Base-by-base conservation (phyloP, 768 basidiomycete genomes). In the Pisolithus albus region DNA sequence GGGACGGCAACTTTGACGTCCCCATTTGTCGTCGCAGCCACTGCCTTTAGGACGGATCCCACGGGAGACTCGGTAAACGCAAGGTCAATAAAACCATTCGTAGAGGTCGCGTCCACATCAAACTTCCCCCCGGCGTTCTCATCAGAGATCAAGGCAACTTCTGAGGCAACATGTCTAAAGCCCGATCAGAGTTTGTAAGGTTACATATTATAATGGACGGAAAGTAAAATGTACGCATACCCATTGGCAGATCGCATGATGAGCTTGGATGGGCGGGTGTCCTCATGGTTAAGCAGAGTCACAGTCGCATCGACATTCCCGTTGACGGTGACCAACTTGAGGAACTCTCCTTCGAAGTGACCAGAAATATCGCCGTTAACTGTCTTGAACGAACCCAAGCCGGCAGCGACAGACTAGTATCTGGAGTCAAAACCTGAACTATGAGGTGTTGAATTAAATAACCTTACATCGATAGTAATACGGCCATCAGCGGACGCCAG, bases 301-400 rank as follows among this genome's bases (percentile, higher is more conserved):
- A 79, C 74, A 30, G 64, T 59, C 0, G 69, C 67, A 4, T 60
- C 46, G 54, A 84, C 74, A 4, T 44, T 59, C 0, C 64, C 68
- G 54, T 81, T 80, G 19, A 68, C 56, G n/a, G 70, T 71, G 16
- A 39, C 24, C 23, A 78, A 53, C 9, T 37, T 44, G 24, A 83
- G 64, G 3, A 63, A 62, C 13, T 64, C 59, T 4, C 67, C 63
- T 24, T 69, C 69, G 61, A 72, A 78, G 16, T 51, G 54, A 3
- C 82, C 82, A 3, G 53, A 56, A 32, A 84, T 78, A 7, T 56
- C 59, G n/a, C 71, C 72, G 46, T 79, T 81, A 6, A 68, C 56
- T 1, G 76, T 76, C n/a, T 52, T 47, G 47, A 76, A 58, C 10
- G 42, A 28, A 6, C 62, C 69, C 21, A 47, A 24, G 1, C 56